Evolutionary conservation across 2,329 filamentous ascomycete species (phyloP).

Genomic region (Phialophora expanda): DNA sequence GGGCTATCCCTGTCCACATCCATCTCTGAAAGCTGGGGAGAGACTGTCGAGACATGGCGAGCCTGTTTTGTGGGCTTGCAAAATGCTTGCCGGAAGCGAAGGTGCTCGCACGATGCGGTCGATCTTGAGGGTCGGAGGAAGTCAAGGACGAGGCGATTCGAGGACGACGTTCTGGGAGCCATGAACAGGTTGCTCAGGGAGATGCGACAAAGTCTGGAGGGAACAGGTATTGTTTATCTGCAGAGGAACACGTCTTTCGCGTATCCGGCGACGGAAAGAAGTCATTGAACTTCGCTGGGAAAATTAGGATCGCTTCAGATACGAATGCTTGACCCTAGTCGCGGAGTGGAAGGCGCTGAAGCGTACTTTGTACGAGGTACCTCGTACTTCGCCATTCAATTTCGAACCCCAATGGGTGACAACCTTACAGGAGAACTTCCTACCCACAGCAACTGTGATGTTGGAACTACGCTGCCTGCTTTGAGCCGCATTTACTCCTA

Average conservation of each 20-base stretch:
- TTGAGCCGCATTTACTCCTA: background rate
- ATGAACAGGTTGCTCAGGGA: conserved; percentile 5
- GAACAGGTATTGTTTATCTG: background rate
- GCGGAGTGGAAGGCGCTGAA: background rate
- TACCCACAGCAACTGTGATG: background rate
- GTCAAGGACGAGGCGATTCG: conserved; percentile 31
- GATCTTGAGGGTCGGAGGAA: conserved; percentile 26
- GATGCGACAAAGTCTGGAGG: background rate
- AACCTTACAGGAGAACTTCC: background rate
- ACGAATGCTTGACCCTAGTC: background rate
- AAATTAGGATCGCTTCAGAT: conserved; percentile 1
- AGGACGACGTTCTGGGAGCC: conserved; percentile 20
- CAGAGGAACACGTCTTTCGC: background rate
- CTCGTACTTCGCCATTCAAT: background rate
- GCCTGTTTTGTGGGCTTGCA: conserved; percentile 25
- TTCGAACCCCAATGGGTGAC: background rate
- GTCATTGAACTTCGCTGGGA: background rate
- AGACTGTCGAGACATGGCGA: conserved; percentile 35
- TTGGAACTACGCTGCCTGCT: background rate
- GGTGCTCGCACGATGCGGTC: conserved; percentile 32
- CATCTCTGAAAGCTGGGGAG: conserved; percentile 32
- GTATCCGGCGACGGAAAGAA: background rate
- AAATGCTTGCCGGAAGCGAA: conserved; percentile 23
- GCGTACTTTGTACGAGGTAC: too few relatives aligned
- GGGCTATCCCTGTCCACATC: conserved; percentile 27